Conservation (phyloP, 352 stramenopile species). For the Globisporangium parvum region DNA sequence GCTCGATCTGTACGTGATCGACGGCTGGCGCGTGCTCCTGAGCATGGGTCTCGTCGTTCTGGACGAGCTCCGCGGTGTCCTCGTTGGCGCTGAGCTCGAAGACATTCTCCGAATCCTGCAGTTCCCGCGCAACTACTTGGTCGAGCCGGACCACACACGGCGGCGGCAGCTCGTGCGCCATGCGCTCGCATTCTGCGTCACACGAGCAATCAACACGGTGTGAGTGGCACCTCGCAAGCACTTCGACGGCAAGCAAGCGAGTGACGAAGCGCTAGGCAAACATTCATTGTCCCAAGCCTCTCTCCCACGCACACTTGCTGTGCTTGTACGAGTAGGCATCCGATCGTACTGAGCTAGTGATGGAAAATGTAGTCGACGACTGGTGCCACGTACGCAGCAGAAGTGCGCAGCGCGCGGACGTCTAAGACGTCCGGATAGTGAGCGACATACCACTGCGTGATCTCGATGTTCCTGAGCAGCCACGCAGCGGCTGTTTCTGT, state of each 20-base stretch:
- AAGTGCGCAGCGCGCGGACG: not conserved
- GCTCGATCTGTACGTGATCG: constrained; percentile 76
- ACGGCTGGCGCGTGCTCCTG: constrained; percentile 76
- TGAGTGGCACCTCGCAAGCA: not conserved
- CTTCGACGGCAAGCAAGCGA: not conserved
- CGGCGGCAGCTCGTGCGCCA: constrained; percentile 49
- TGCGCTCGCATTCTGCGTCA: constrained; percentile 60
- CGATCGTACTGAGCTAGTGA: not conserved
- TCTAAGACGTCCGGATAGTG: not conserved
- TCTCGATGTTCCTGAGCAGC: not conserved
- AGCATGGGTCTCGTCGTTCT: constrained; percentile 75
- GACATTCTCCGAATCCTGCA: constrained; percentile 64
- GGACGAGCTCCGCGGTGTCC: constrained; percentile 50
- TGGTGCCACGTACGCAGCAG: not conserved
- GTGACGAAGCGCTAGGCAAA: not conserved
- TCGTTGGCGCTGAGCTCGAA: constrained; percentile 58
- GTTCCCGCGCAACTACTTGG: constrained; percentile 46
- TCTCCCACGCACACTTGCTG: not conserved
- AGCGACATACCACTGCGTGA: not conserved
- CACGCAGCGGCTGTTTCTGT: not conserved
- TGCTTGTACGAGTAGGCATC: not conserved
- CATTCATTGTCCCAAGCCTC: not conserved
- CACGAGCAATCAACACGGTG: constrained; percentile 34
- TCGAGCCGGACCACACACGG: constrained; percentile 29
- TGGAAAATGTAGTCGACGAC: not conserved